phyloP scores from a whole-genome alignment of 2,329 filamentous ascomycete genomes.

The Aspergillus proliferans region DNA sequence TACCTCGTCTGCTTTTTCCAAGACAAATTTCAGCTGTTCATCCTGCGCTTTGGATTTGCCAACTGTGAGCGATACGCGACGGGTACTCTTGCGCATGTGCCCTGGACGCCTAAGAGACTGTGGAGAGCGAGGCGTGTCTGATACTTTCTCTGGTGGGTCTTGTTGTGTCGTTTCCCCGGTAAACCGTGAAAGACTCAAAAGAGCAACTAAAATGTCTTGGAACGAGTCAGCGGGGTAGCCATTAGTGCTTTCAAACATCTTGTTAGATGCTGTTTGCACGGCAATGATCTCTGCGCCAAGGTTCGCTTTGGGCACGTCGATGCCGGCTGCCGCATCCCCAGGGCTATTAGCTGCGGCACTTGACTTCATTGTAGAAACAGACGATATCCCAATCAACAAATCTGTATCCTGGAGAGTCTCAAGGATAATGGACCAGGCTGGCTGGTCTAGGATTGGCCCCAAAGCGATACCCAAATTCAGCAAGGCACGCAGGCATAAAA shows the following conservation, averaged over 20 bases:
- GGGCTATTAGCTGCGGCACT: slow-evolving; percentile 18
- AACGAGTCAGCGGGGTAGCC: slow-evolving; percentile 85
- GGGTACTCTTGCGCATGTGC: slow-evolving; percentile 31
- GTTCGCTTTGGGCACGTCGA: slow-evolving; percentile 53
- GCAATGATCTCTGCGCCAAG: slow-evolving; percentile 77
- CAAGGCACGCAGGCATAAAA: slow-evolving; percentile 81
- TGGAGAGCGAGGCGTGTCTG: slow-evolving; percentile 34
- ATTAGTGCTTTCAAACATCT: slow-evolving; percentile 83
- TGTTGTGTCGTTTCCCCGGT: slow-evolving; percentile 42
- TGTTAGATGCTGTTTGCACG: slow-evolving; percentile 78
- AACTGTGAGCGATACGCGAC: slow-evolving; percentile 36
- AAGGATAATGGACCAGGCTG: slow-evolving; percentile 79
- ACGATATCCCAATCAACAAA: slow-evolving; percentile 59
- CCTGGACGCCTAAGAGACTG: slow-evolving; percentile 20
- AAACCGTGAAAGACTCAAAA: slow-evolving; percentile 61
- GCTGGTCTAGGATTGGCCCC: slow-evolving; percentile 74
- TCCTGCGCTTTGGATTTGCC: slow-evolving; percentile 38
- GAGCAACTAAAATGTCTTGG: slow-evolving; percentile 65
- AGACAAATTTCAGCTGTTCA: slow-evolving; percentile 47
- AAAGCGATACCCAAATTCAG: slow-evolving; percentile 94
- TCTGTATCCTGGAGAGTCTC: slow-evolving; percentile 92
- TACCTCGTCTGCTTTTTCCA: slow-evolving; percentile 68
- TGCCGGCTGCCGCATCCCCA: slow-evolving; percentile 20
- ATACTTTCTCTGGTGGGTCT: slow-evolving; percentile 47
- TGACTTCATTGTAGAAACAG: slow-evolving; percentile 27